Evolutionary conservation across 1,284 basidiomycete genomes (phyloP), one percentile per base, ranked within the genome.

Genomic region (Heterobasidion parviporum): DNA sequence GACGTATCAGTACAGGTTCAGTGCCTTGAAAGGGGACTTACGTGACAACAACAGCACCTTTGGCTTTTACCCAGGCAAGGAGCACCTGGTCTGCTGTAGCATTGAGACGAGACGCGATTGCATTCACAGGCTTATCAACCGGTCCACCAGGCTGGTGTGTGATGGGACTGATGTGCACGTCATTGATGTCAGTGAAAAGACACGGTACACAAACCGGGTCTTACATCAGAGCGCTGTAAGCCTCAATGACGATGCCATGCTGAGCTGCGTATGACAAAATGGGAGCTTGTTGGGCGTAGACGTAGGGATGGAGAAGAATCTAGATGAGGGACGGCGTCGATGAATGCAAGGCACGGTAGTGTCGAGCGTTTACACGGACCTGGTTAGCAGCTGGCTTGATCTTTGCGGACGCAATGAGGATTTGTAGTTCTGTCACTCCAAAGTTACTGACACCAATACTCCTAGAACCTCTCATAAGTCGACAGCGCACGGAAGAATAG

Each of bases 371-470:
- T 4, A 38, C 7, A 36, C 65, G 15, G 35, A 83, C 89, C 73
- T 92, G 89, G 65, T 93, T 91, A 45, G 89, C 87, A 0, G 80
- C 84, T 9, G 90, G 89, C 57, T 78, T 81, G 59, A 87, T 70
- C 41, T 75, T 76, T 1, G 83, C 82, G 0, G 74, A 71, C 58
- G 79, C 79, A 54, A 86, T 61, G 2, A 92, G 67, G 3, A 69
- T 71, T 64, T 87, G 72, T 4, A 92, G 75, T 34, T 90, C 73
- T 1, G 77, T 67, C 14, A 87, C 65, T 14, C 66, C 69, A 66
- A 88, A 91, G 73, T 91, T 92, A 70, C 85, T 88, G 53, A 91
- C 85, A n/a, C 88, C 89, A 60, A 90, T 89, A 62, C 83, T 87
- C 77, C 85, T 88, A 59, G 3, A 54, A 47, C 14, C 18, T 16